Base-by-base conservation (phyloP, 129 eudicot species). In the Pittosporum tobira region DNA sequence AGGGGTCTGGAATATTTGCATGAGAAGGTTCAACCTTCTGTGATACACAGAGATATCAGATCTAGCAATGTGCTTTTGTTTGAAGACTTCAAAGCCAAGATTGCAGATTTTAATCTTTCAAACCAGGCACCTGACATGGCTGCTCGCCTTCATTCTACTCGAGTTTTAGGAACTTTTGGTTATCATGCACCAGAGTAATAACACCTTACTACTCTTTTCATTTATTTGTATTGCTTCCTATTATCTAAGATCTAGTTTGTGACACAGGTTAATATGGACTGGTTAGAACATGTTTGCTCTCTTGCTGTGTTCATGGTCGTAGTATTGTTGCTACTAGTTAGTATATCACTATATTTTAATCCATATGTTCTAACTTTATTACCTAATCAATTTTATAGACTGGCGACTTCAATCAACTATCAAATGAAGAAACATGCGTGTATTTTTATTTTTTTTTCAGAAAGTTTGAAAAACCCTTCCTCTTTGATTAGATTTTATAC, bases 101-200 rank as follows among this genome's bases (percentile, higher is more conserved):
- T 75, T 54, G 72, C 69, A 29, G 72, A 75, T 70, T 75, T 75
- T 71, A 65, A 71, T 55, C 62, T 75, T 66, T 63, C 64, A 65
- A 74, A 63, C 57, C 53, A 63, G 62, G 65, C 75, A n/a, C 71
- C 79, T 74, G 79, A 74, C 38, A 74, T 31, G 51, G 67, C 67
- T 57, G 80, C 80, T 69, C 71, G 71, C 28, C 67, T 69, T 62
- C 80, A 75, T 47, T 75, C 81, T 36, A 75, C 72, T 5, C 56
- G 72, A 65, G 76, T 75, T 25, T 75, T 75, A 47, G 75, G 80
- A 65, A 69, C 76, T 70, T 75, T 75, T 37, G 80, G 80, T 49
- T 69, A 75, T 70, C 75, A 64, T 34, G 80, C 80, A 57, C 75
- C 75, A 16, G 80, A 75, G 80, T 75, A 75, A 69, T 52, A n/a